Evolutionary conservation across 305 asterid species (phyloP).

Genomic region (Stenogyne calaminthoides): DNA sequence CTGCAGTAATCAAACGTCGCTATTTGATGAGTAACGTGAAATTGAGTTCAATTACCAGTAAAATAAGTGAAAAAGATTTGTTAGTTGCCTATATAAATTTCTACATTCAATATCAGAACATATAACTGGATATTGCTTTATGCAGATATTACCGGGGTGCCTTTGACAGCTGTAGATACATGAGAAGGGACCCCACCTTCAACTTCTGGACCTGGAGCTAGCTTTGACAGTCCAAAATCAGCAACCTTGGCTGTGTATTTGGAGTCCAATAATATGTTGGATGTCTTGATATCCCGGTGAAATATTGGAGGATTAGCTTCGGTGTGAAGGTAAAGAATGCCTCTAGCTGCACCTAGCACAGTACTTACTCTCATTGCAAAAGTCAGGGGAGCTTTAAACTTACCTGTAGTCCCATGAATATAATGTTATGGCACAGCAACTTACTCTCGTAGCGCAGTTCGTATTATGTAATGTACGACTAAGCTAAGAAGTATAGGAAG

Average conservation of each 20-base stretch:
- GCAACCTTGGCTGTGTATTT: slow-evolving; percentile 74
- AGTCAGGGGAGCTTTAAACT: slow-evolving; percentile 46
- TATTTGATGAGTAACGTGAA: too few relatives aligned
- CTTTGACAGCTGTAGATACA: slow-evolving; percentile 82
- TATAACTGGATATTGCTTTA: not conserved
- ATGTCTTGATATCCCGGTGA: slow-evolving; percentile 88
- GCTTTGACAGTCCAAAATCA: slow-evolving; percentile 82
- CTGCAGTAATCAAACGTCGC: slow-evolving; percentile 26
- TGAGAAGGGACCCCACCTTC: slow-evolving; percentile 64
- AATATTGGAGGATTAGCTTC: slow-evolving; percentile 94
- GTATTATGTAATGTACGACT: too few relatives aligned
- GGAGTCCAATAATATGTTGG: slow-evolving; percentile 74
- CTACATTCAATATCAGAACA: too few relatives aligned
- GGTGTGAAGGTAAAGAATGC: slow-evolving; percentile 82
- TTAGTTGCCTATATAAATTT: too few relatives aligned
- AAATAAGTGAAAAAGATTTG: too few relatives aligned
- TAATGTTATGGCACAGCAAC: not conserved
- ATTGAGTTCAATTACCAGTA: too few relatives aligned
- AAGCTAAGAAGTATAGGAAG: slow-evolving; percentile 1
- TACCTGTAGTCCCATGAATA: slow-evolving; percentile 48
- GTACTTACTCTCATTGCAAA: slow-evolving; percentile 69
- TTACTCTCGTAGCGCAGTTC: not conserved
- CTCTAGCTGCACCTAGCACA: slow-evolving; percentile 74
- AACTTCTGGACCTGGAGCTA: slow-evolving; percentile 69
- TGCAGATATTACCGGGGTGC: slow-evolving; percentile 64